Percentiles rank a stretch among this genome's conserved stretches.
Conservation (phyloP, 1,139 yeast genomes). For the Sugiyamaella xylanicola region DNA sequence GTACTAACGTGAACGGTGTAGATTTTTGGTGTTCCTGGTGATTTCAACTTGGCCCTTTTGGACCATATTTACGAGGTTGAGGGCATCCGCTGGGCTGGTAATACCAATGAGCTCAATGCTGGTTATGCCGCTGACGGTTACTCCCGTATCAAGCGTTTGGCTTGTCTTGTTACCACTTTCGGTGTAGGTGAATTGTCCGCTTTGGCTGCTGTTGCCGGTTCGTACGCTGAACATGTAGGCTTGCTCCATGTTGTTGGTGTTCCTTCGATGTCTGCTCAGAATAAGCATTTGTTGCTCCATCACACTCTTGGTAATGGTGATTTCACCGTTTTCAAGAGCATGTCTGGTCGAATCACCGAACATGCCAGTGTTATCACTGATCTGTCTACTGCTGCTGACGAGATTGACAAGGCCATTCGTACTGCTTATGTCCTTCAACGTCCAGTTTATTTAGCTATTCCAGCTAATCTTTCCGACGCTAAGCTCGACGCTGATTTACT, state of each 20-base stretch:
- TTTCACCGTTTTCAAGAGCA: constrained; percentile 73
- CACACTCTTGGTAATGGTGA: constrained; percentile 86
- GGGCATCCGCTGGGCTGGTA: constrained; percentile 47
- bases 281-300: constrained; percentile 58
- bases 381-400: constrained; percentile 62
- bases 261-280: constrained; percentile 62
- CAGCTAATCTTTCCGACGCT: constrained; percentile 76
- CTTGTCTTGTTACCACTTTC: constrained; percentile 62
- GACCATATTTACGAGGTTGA: constrained; percentile 56
- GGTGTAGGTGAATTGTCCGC: constrained; percentile 79
- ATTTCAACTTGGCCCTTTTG: constrained; percentile 57
- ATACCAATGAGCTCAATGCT: constrained; percentile 54
- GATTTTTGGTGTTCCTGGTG: constrained; percentile 61
- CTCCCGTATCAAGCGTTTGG: constrained; percentile 60
- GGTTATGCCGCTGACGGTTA: constrained; percentile 73
- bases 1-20: constrained; percentile 8
- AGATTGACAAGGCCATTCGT: constrained; percentile 73
- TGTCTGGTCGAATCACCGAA: constrained; percentile 70
- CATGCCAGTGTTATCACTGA: constrained; percentile 67
- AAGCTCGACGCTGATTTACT: constrained; percentile 58
- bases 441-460: constrained; percentile 82
- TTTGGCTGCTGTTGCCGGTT: constrained; percentile 65
- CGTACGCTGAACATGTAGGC: constrained; percentile 66
- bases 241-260: constrained; percentile 69
- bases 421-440: constrained; percentile 72